Conservation (phyloP, 257 asterid genomes). For the Petunia secreta region DNA sequence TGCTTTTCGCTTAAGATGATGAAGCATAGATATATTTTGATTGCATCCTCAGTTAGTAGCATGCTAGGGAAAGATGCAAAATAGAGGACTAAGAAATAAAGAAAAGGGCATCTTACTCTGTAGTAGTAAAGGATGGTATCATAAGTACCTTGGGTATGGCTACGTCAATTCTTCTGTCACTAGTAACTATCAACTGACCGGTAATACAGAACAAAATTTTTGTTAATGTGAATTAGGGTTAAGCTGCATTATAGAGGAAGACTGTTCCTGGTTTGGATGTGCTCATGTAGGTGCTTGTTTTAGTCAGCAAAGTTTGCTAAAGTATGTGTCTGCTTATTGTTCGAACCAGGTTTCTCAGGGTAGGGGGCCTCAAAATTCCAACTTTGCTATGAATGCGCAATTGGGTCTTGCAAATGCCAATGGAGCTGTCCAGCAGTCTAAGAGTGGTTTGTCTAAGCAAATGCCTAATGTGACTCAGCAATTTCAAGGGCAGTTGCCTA, state of each 20-base stretch:
- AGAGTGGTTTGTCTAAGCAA: conserved; percentile 41
- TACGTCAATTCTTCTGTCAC: not conserved
- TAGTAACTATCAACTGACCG: not conserved
- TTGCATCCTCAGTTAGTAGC: not conserved
- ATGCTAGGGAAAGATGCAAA: not conserved
- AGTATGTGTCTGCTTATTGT: conserved; percentile 9
- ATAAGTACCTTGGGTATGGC: not conserved
- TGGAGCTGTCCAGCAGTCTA: conserved; percentile 43
- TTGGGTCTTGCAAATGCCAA: conserved; percentile 41
- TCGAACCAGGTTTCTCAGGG: conserved; percentile 21
- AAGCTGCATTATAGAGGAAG: conserved; percentile 11
- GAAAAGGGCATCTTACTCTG: not conserved
- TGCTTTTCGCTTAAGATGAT: not conserved
- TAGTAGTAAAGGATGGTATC: not conserved
- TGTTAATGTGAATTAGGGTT: not conserved
- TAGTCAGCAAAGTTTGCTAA: conserved; percentile 32
- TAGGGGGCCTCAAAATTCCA: conserved; percentile 43
- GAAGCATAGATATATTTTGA: conserved; percentile 33
- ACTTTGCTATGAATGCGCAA: conserved; percentile 45
- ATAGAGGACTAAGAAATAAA: conserved; percentile 9
- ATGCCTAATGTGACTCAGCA: conserved; percentile 40
- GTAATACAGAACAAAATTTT: not conserved
- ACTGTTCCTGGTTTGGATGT: not conserved
- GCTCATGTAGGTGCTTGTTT: conserved; percentile 1
- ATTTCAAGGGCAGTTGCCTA: conserved; percentile 32